Evolutionary conservation across 371 early-diverging fungal genomes (phyloP), one percentile per base, ranked within the genome.

Genomic region (Syncephalastrum racemosum): DNA sequence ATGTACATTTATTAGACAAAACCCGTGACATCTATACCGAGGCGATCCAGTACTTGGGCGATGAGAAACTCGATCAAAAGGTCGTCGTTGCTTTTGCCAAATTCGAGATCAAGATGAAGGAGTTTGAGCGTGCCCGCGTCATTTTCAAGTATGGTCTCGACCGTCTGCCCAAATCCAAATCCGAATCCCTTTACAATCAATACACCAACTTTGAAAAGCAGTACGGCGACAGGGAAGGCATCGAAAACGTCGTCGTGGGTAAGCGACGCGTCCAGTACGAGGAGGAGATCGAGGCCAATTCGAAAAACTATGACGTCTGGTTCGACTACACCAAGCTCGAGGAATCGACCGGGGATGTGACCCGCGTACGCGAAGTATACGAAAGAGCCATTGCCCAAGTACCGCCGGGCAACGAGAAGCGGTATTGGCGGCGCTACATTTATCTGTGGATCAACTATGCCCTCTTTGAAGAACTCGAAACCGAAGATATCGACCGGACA

Each of bases 391-490:
- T 98, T 63, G 92, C 93, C 2, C 88, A 93, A 59, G 76, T 89
- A 4, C 99, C 98, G 2, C 87, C 87, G 4, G 86, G 86, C 3
- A 75, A 82, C 18, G 97, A 96, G 56, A 99, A 99, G 75, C 77
- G 92, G 50, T 88, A 88, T 41, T 99, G 99, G 99, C 71, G 96
- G 62, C 81, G 97, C 18, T 99, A 98, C 65, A 93, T 98, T 20
- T 99, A 96, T 70, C 62, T 99, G n/a, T 99, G 99, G 99, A 87
- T 99, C 39, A 89, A 91, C 61, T 99, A 97, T 63, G 98, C 97
- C 0, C 80, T 95, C 8, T 99, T 89, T 71, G 98, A 97, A 70
- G 99, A 99, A 62, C 68, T 86, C 36, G 85, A 82, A n/a, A 87
- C 85, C 10, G 83, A 87, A 79, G 94, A 97, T 63, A 56, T 73